Evolutionary conservation across 164 flowering plant species (phyloP).

Genomic region (Stephania japonica): DNA sequence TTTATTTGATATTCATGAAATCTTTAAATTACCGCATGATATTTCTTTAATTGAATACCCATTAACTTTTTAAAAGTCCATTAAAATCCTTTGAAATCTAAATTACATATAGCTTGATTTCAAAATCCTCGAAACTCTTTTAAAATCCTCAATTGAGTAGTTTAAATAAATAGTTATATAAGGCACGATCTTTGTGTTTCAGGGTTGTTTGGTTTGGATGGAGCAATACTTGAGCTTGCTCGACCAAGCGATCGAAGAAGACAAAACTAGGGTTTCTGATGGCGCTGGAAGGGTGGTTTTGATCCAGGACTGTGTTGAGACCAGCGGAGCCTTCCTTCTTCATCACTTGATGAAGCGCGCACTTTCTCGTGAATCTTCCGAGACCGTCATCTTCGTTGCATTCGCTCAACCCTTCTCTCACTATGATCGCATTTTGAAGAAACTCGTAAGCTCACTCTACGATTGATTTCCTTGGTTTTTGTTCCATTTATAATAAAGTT

Average conservation of each 20-base stretch:
- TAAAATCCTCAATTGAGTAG: too few relatives aligned
- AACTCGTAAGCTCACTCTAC: conserved; percentile 42
- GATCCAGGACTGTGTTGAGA: conserved; percentile 79
- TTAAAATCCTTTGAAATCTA: too few relatives aligned
- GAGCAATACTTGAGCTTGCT: conserved; percentile 30
- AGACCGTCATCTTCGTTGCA: conserved; percentile 52
- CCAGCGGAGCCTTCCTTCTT: conserved; percentile 73
- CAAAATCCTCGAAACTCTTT: too few relatives aligned
- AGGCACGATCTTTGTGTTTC: too few relatives aligned
- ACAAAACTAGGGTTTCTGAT: conserved; percentile 1
- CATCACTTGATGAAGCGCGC: conserved; percentile 74
- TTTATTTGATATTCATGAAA: too few relatives aligned
- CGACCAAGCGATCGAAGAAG: conserved; percentile 44
- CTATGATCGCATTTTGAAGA: conserved; percentile 80
- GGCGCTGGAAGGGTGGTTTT: conserved; percentile 33
- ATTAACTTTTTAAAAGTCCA: too few relatives aligned
- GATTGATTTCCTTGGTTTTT: not conserved
- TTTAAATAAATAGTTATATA: too few relatives aligned
- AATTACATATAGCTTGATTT: too few relatives aligned
- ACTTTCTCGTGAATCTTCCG: conserved; percentile 31
- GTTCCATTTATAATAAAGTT: not conserved
- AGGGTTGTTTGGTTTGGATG: too few relatives aligned
- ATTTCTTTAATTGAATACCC: too few relatives aligned
- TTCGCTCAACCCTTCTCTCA: conserved; percentile 83
- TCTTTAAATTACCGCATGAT: too few relatives aligned